Percentiles rank a stretch among this genome's conserved stretches.
phyloP scores from a whole-genome alignment of 306 rosid species.

The Acacia acuminata region DNA sequence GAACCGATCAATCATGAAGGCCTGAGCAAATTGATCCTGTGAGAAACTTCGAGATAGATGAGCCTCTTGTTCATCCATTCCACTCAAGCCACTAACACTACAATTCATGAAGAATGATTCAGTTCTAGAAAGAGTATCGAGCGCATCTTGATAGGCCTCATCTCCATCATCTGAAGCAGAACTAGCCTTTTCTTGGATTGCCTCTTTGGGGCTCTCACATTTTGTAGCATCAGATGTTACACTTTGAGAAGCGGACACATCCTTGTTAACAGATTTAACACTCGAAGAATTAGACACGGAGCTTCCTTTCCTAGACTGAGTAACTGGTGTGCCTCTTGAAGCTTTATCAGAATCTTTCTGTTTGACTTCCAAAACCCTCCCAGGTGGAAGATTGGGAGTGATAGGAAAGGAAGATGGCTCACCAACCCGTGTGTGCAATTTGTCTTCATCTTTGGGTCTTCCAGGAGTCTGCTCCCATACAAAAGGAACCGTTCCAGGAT shows the following conservation, averaged over 20 bases:
- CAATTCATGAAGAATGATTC: constrained; percentile 75
- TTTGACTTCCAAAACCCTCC: constrained; percentile 51
- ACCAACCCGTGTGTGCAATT: constrained; percentile 24
- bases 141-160: constrained; percentile 67
- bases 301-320: constrained; percentile 33
- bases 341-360: constrained; percentile 40
- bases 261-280: constrained; percentile 18
- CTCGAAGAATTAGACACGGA: constrained; percentile 33
- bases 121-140: constrained; percentile 71
- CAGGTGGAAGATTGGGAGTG: constrained; percentile 71
- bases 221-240: constrained; percentile 29
- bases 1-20: constrained; percentile 89
- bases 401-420: constrained; percentile 39
- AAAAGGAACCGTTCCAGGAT: constrained; percentile 83
- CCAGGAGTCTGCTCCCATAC: constrained; percentile 89
- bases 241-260: constrained; percentile 33
- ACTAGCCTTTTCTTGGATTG: constrained; percentile 33
- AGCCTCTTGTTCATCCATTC: constrained; percentile 57
- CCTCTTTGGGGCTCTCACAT: constrained; percentile 34
- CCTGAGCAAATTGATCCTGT: constrained; percentile 52
- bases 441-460: constrained; percentile 69
- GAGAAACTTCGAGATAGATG: constrained; percentile 50
- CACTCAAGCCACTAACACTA: constrained; percentile 68
- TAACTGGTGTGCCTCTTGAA: constrained; percentile 30
- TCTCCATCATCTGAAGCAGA: constrained; percentile 57